Percentiles rank a stretch among this genome's conserved stretches.
Evolutionary conservation across 805 yeast species (phyloP).

Genomic region (Diddensiella santjacobensis): DNA sequence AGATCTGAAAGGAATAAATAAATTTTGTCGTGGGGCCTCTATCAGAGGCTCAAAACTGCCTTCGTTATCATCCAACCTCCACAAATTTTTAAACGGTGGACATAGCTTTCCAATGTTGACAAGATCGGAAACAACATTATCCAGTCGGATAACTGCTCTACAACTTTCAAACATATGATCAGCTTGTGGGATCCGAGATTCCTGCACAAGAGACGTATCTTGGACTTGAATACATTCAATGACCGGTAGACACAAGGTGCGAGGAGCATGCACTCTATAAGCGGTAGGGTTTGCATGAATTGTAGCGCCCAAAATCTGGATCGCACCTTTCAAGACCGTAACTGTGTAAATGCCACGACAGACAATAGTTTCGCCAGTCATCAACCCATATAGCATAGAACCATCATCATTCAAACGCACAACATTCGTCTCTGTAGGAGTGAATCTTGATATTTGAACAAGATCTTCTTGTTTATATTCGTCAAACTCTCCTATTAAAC

Average conservation of each 20-base stretch:
- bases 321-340: constrained; percentile 30
- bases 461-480: not conserved
- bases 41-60: not conserved
- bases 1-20: constrained; percentile 18
- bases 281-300: constrained; percentile 16
- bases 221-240: constrained; percentile 18
- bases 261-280: constrained; percentile 21
- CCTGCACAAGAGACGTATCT: constrained; percentile 9
- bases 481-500: not conserved
- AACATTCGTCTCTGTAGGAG: not conserved
- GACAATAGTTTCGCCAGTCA: constrained; percentile 22
- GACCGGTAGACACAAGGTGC: constrained; percentile 23
- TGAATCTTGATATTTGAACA: constrained; percentile 6
- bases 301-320: constrained; percentile 28
- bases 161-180: constrained; percentile 9
- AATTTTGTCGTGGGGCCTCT: constrained; percentile 1
- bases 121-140: constrained; percentile 4
- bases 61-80: constrained; percentile 3
- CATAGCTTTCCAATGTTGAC: constrained; percentile 20
- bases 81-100: constrained; percentile 29
- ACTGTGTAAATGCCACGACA: constrained; percentile 31
- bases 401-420: not conserved
- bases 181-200: constrained; percentile 8
- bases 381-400: constrained; percentile 9
- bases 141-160: constrained; percentile 9